A percentile compares a stretch with the other conserved stretches of the same genome.
Evolutionary conservation across 2,329 filamentous ascomycete genomes (phyloP).

Genomic region (Fusarium cyanostomum): DNA sequence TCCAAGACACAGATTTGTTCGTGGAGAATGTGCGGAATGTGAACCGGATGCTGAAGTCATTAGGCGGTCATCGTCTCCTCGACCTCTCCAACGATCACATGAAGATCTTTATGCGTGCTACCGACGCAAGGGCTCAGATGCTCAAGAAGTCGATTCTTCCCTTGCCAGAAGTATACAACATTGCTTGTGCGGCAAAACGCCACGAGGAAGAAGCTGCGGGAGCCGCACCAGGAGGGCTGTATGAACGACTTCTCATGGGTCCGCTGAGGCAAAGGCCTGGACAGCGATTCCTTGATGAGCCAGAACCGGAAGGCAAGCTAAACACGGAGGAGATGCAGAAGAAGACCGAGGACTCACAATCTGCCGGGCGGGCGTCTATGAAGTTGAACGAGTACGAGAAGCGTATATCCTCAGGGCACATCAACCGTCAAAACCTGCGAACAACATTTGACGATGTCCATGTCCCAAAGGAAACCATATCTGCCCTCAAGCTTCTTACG

Average conservation of each 20-base stretch:
- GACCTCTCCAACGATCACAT: constrained; percentile 40
- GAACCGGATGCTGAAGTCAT: constrained; percentile 55
- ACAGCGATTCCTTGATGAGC: constrained; percentile 46
- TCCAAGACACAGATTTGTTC: constrained; percentile 53
- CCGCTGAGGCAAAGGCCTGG: constrained; percentile 46
- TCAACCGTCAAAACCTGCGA: constrained; percentile 82
- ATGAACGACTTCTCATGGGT: constrained; percentile 47
- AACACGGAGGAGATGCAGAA: constrained; percentile 42
- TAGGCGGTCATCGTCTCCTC: constrained; percentile 43
- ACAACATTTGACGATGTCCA: constrained; percentile 91
- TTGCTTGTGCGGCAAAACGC: constrained; percentile 48
- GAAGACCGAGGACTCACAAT: constrained; percentile 44
- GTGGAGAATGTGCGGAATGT: constrained; percentile 59
- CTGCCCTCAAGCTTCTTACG: constrained; percentile 88
- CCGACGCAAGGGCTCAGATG: constrained; percentile 41
- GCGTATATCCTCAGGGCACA: constrained; percentile 81
- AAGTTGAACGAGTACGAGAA: constrained; percentile 82
- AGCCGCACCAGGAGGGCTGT: constrained; percentile 39
- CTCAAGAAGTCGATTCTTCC: constrained; percentile 51
- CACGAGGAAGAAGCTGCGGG: constrained; percentile 35
- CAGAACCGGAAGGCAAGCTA: constrained; percentile 36
- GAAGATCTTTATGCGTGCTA: constrained; percentile 41
- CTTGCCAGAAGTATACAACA: constrained; percentile 52
- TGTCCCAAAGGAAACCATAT: constrained; percentile 81
- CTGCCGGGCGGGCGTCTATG: constrained; percentile 37